These are phyloP conservation scores for Penicillium thymicola DNA, from an alignment of 2,329 filamentous ascomycete species.

Conservation along the genomic window DNA sequence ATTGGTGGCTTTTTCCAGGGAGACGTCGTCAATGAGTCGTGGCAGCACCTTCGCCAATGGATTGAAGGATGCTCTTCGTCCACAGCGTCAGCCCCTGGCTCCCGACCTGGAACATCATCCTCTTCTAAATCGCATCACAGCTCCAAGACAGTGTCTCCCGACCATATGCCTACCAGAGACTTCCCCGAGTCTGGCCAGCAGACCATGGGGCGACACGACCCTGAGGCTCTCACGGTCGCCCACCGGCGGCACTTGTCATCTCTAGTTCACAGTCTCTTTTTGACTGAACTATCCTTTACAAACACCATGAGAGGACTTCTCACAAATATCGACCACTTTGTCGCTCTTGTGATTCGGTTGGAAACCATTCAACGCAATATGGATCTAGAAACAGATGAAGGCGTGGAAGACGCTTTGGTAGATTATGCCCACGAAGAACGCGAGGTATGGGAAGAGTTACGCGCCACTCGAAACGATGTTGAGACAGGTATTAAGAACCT, in stretches of 20 bases:
- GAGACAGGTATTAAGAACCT: constrained; percentile 64
- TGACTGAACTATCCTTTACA: constrained; percentile 43
- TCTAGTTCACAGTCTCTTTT: constrained; percentile 50
- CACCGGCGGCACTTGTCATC: constrained; percentile 73
- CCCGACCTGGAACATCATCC: constrained; percentile 40
- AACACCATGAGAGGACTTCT: constrained; percentile 38
- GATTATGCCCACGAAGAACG: constrained; percentile 70
- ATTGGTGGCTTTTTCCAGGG: constrained; percentile 85
- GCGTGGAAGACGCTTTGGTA: constrained; percentile 71
- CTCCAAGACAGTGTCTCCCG: constrained; percentile 8
- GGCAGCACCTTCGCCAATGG: constrained; percentile 76
- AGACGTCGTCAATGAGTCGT: constrained; percentile 78
- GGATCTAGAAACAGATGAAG: constrained; percentile 78
- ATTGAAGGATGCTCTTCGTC: constrained; percentile 50
- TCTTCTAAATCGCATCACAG: constrained; percentile 22
- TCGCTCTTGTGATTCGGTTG: constrained; percentile 71
- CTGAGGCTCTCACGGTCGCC: constrained; percentile 76
- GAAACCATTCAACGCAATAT: constrained; percentile 72
- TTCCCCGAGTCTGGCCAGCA: constrained; percentile 14
- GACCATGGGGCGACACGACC: constrained; percentile 61
- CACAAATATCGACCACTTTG: constrained; percentile 70
- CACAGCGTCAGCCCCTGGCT: constrained; percentile 27
- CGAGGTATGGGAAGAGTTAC: constrained; percentile 63
- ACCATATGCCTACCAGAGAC: constrained; percentile 5
- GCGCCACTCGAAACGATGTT: constrained; percentile 61